These are phyloP conservation scores for Astrephomene gubernaculifera DNA, from an alignment of 139 green algal species.

Conservation along the genomic window DNA sequence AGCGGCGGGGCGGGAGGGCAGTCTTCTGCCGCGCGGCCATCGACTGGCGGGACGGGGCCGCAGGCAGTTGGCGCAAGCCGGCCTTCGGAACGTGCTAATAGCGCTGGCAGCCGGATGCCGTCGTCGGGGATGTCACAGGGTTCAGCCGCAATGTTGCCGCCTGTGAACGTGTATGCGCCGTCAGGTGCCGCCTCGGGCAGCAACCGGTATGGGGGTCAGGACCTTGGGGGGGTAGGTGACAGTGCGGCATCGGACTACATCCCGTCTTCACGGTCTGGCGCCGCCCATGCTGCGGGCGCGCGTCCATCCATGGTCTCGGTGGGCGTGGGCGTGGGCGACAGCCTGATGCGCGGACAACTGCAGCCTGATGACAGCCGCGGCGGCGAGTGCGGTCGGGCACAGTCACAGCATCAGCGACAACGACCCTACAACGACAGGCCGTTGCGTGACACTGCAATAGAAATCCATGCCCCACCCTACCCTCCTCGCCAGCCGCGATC, in stretches of 20 bases:
- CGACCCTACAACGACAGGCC: constrained; percentile 15
- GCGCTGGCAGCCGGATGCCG: neutral
- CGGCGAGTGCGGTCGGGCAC: neutral
- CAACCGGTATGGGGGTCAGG: constrained; percentile 22
- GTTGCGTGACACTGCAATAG: neutral
- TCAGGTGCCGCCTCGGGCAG: neutral
- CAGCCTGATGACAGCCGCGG: neutral
- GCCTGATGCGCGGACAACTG: constrained; percentile 38
- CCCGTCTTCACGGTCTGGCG: neutral
- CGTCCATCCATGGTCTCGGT: constrained; percentile 46
- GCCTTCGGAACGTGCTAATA: constrained; percentile 2
- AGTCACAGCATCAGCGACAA: constrained; percentile 3
- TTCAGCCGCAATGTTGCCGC: constrained; percentile 2
- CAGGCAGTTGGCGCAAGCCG: neutral
- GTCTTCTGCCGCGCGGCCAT: no score
- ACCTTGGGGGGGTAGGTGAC: constrained; percentile 6
- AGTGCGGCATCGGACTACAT: constrained; percentile 13
- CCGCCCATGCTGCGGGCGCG: neutral
- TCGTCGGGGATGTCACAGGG: neutral
- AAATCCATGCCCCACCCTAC: neutral
- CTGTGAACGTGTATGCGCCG: constrained; percentile 9
- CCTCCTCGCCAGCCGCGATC: neutral
- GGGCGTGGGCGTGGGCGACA: constrained; percentile 54
- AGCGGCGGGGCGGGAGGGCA: neutral
- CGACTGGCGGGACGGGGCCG: no score